Conservation (phyloP, 1,139 yeast species). For the Geotrichum carabidarum region DNA sequence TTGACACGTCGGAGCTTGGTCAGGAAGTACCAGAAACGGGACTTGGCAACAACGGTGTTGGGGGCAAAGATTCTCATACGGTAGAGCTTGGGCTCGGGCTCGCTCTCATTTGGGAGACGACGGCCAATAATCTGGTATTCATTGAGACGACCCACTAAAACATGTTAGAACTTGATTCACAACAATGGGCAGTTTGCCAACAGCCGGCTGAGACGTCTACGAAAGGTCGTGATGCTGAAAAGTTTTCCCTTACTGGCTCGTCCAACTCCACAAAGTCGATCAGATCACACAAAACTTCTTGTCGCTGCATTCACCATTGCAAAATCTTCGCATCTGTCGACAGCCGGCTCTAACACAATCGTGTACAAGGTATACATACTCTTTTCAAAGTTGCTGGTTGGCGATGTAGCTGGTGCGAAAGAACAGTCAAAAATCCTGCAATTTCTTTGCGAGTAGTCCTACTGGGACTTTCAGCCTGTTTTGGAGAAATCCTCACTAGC, state of each 20-base stretch:
- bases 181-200: not conserved
- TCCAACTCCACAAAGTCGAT: no score
- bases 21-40: conserved; percentile 99
- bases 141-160: conserved; percentile 64
- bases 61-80: conserved; percentile 99
- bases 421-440: conserved; percentile 15
- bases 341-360: not conserved
- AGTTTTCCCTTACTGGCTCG: no score
- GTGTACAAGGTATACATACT: conserved; percentile 15
- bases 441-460: conserved; percentile 1
- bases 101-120: conserved; percentile 98
- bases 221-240: no score
- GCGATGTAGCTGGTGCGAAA: conserved; percentile 15
- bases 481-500: no score
- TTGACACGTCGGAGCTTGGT: conserved; percentile 99
- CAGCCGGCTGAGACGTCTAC: no score
- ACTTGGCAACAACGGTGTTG: conserved; percentile 98
- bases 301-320: not conserved
- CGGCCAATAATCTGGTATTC: conserved; percentile 99
- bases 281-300: not conserved
- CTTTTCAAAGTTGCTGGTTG: conserved; percentile 16
- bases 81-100: conserved; percentile 99
- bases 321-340: no score
- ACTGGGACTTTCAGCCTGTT: no score
- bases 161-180: not conserved